phyloP scores from a whole-genome alignment of 345 rosid species.

The Xanthoceras sorbifolium region DNA sequence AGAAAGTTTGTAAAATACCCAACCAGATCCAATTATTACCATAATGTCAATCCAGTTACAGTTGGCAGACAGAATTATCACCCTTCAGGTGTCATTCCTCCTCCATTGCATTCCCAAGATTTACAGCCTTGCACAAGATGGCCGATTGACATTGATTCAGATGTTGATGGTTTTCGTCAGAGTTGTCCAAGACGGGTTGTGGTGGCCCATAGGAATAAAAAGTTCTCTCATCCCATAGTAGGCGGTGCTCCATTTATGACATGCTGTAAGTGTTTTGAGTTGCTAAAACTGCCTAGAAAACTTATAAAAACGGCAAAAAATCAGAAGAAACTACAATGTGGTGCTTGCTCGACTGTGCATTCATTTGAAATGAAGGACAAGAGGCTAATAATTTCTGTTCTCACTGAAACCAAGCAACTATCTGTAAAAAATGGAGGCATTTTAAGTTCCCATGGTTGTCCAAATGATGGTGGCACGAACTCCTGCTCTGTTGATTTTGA shows the following conservation, averaged over 20 bases:
- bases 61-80: neutral
- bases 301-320: slow-evolving; percentile 32
- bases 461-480: slow-evolving; percentile 17
- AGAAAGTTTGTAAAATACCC: neutral
- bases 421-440: slow-evolving; percentile 6
- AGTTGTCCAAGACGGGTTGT: slow-evolving; percentile 27
- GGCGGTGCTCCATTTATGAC: slow-evolving; percentile 71
- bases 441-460: slow-evolving; percentile 10
- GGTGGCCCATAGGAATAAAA: slow-evolving; percentile 32
- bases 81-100: slow-evolving; percentile 9
- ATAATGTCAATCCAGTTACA: slow-evolving; percentile 1
- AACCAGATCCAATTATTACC: slow-evolving; percentile 14
- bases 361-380: slow-evolving; percentile 37
- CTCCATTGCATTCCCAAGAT: slow-evolving; percentile 28
- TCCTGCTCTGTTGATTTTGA: slow-evolving; percentile 22
- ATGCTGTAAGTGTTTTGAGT: slow-evolving; percentile 61
- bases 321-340: slow-evolving; percentile 55
- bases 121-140: slow-evolving; percentile 31
- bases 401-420: slow-evolving; percentile 19
- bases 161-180: slow-evolving; percentile 35
- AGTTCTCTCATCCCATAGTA: slow-evolving; percentile 46
- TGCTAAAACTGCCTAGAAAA: slow-evolving; percentile 55
- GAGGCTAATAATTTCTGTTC: slow-evolving; percentile 43
- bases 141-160: slow-evolving; percentile 36
- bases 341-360: slow-evolving; percentile 54